Percentiles rank a stretch among this genome's conserved stretches.
Conservation (phyloP, 306 rosid species). For the Alnus rubra region DNA sequence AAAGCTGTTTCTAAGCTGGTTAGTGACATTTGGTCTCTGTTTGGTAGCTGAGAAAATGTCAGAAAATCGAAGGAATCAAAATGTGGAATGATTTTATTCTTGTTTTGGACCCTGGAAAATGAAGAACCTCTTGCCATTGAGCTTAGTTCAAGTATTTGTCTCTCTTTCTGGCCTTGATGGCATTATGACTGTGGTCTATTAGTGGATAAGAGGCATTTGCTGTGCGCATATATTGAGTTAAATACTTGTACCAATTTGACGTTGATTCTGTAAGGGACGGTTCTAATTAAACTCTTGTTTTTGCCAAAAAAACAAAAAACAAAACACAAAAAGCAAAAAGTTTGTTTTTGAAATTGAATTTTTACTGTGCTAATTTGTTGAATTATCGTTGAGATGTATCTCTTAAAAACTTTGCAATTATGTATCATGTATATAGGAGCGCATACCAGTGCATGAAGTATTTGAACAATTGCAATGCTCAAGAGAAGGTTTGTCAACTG, state of each 20-base stretch:
- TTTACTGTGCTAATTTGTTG: background rate
- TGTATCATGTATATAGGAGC: conserved; percentile 46
- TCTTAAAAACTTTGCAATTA: background rate
- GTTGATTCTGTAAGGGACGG: background rate
- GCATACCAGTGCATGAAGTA: conserved; percentile 79
- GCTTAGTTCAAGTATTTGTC: background rate
- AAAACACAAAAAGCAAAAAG: background rate
- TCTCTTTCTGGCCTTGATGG: background rate
- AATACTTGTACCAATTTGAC: background rate
- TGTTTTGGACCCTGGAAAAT: background rate
- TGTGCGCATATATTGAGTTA: background rate
- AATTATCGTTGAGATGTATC: background rate
- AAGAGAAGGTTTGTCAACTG: conserved; percentile 65
- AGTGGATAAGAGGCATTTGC: background rate
- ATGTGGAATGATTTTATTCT: background rate
- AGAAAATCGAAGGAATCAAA: background rate
- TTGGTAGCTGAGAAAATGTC: background rate
- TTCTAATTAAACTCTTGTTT: background rate
- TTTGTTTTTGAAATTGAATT: background rate
- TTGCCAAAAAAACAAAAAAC: background rate
- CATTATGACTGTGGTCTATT: background rate
- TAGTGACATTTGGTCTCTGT: background rate
- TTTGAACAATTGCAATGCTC: conserved; percentile 75
- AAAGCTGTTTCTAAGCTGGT: background rate
- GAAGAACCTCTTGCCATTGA: background rate